Evolutionary conservation across 2,329 filamentous ascomycete genomes (phyloP).

Genomic region (Leptodontidium sp.): DNA sequence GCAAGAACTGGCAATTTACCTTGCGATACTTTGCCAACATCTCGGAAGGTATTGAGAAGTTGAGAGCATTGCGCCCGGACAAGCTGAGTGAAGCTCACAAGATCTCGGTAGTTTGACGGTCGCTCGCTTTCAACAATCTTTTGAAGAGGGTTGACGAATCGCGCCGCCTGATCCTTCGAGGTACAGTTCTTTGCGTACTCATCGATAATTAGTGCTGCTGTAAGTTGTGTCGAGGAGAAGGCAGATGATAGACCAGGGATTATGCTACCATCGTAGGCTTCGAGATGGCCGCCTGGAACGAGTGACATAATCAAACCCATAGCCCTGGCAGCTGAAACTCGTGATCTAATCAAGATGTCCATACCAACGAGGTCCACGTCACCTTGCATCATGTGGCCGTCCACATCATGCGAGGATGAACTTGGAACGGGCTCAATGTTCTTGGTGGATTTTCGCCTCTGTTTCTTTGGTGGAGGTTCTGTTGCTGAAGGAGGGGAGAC

Average conservation of each 20-base stretch:
- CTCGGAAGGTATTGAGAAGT: constrained; percentile 88
- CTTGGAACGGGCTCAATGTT: constrained; percentile 70
- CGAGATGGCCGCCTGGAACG: constrained; percentile 70
- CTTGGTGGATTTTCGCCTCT: constrained; percentile 86
- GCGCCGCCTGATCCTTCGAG: constrained; percentile 58
- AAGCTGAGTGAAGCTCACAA: constrained; percentile 88
- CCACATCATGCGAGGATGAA: constrained; percentile 88
- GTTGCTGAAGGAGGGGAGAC: constrained; percentile 57
- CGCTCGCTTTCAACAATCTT: constrained; percentile 83
- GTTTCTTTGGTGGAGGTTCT: constrained; percentile 72
- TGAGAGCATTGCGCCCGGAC: constrained; percentile 92
- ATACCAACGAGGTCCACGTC: constrained; percentile 94
- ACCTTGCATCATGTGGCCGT: constrained; percentile 97
- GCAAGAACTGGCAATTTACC: constrained; percentile 81
- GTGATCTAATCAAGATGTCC: constrained; percentile 87
- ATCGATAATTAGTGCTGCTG: constrained; percentile 83
- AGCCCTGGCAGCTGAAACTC: constrained; percentile 85
- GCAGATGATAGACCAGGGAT: constrained; percentile 73
- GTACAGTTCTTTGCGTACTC: constrained; percentile 77
- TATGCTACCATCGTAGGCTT: constrained; percentile 71
- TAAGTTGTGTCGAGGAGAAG: constrained; percentile 86
- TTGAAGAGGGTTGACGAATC: constrained; percentile 72
- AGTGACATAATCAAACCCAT: constrained; percentile 84
- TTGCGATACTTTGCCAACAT: constrained; percentile 82
- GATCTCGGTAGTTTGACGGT: constrained; percentile 84